Evolutionary conservation across 2,329 filamentous ascomycete species (phyloP).

Genomic region (Fusarium sp.): DNA sequence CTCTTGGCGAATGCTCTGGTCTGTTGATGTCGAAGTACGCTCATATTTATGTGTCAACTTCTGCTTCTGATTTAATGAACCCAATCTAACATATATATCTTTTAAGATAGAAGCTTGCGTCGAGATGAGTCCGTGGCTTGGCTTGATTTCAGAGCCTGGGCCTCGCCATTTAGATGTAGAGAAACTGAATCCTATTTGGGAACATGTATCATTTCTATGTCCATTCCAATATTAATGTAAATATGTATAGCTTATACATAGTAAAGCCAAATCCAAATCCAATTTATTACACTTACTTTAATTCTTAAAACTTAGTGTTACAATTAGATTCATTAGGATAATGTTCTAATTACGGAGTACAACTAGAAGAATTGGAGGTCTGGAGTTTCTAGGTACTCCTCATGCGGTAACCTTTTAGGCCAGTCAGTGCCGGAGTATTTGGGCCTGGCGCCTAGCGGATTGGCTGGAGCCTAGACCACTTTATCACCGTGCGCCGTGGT

Average conservation of each 20-base stretch:
- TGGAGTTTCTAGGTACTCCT: not conserved
- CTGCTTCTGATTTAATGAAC: not conserved
- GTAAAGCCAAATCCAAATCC: not conserved
- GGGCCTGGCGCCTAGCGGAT: slow-evolving; percentile 14
- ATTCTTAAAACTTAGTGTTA: not conserved
- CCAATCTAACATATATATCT: not conserved
- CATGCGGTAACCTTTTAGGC: slow-evolving; percentile 6
- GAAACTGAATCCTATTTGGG: too few relatives aligned
- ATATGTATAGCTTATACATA: too few relatives aligned
- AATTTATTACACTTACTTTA: not conserved
- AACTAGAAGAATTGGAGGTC: not conserved
- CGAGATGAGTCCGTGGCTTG: not conserved
- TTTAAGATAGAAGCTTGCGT: not conserved
- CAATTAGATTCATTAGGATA: too few relatives aligned
- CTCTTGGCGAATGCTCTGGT: not conserved
- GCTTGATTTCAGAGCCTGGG: too few relatives aligned
- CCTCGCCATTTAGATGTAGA: too few relatives aligned
- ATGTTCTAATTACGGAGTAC: too few relatives aligned
- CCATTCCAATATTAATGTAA: too few relatives aligned
- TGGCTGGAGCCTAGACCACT: slow-evolving; percentile 35
- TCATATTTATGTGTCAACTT: not conserved
- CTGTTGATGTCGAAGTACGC: not conserved
- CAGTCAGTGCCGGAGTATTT: slow-evolving; percentile 1
- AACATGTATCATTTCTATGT: too few relatives aligned
- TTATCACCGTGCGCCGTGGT: not conserved